phyloP scores from a whole-genome alignment of 768 basidiomycete genomes.

The Lyophyllum atratum region DNA sequence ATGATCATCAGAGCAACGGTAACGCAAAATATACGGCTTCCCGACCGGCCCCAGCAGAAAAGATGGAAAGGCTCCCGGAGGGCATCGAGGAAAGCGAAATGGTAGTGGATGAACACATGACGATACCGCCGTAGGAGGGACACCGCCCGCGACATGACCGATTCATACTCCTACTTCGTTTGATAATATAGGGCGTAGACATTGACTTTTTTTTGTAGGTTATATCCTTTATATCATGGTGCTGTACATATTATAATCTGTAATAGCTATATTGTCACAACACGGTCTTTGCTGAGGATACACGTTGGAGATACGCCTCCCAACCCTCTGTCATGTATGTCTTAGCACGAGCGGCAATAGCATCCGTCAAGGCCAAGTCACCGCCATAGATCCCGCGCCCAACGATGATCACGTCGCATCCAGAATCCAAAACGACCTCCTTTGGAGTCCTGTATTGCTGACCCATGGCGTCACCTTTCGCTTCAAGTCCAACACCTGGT shows the following conservation, averaged over 20 bases:
- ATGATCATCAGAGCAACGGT: background rate
- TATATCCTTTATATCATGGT: background rate
- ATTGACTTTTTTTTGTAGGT: background rate
- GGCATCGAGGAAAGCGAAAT: constrained; percentile 20
- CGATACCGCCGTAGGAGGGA: constrained; percentile 28
- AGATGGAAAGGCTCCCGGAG: constrained; percentile 10
- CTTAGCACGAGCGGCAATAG: constrained; percentile 69
- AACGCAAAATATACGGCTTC: background rate
- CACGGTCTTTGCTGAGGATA: constrained; percentile 17
- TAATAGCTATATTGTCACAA: background rate
- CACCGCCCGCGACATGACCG: constrained; percentile 9
- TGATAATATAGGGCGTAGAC: background rate
- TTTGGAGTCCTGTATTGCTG: constrained; percentile 94
- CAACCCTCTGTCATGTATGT: constrained; percentile 87
- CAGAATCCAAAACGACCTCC: constrained; percentile 77
- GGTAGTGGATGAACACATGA: constrained; percentile 42
- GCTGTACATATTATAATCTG: background rate
- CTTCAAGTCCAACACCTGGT: constrained; percentile 88
- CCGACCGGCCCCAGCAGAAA: background rate
- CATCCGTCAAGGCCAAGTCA: constrained; percentile 41
- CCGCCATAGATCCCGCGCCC: constrained; percentile 92
- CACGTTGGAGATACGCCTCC: constrained; percentile 80
- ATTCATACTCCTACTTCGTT: constrained; percentile 1
- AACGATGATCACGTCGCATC: constrained; percentile 97
- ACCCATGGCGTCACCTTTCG: constrained; percentile 82